Percentiles rank a stretch among this genome's conserved stretches.
Conservation (phyloP, 83 land plant genomes). For the Picea engelmannii region DNA sequence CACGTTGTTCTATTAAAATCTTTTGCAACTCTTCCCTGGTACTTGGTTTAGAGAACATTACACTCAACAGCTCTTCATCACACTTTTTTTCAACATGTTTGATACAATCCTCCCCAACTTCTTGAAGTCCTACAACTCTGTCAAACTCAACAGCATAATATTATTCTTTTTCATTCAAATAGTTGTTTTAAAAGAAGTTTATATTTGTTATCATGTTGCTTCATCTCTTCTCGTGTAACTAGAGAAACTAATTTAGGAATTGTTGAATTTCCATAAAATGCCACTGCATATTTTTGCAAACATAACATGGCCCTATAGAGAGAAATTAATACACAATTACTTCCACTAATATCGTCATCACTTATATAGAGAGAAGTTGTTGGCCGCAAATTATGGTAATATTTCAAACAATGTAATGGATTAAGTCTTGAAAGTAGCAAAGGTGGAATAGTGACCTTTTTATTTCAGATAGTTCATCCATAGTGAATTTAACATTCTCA, state of each 20-base stretch:
- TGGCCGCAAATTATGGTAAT: slow-evolving; percentile 92
- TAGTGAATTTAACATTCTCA: no score
- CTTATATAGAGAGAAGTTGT: slow-evolving; percentile 88
- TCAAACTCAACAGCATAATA: no score
- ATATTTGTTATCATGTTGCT: no score
- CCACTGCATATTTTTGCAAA: slow-evolving; percentile 76
- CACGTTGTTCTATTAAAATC: no score
- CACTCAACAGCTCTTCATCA: no score
- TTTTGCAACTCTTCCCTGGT: no score
- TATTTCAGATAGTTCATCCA: slow-evolving; percentile 22
- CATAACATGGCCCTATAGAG: slow-evolving; percentile 87
- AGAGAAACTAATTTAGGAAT: slow-evolving; percentile 86
- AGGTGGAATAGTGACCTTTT: slow-evolving; percentile 63
- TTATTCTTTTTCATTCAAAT: no score
- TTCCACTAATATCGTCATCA: slow-evolving; percentile 90
- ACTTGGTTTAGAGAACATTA: no score
- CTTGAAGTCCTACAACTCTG: no score
- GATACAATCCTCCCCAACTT: no score
- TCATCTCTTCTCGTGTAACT: slow-evolving; percentile 50
- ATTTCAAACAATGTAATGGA: slow-evolving; percentile 76
- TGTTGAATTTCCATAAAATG: slow-evolving; percentile 69
- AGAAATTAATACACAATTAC: slow-evolving; percentile 79
- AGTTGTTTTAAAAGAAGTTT: no score
- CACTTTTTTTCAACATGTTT: no score
- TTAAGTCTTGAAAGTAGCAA: slow-evolving; percentile 93